Base-by-base conservation (phyloP, 2,329 filamentous ascomycete species). In the Penicillium sp. region DNA sequence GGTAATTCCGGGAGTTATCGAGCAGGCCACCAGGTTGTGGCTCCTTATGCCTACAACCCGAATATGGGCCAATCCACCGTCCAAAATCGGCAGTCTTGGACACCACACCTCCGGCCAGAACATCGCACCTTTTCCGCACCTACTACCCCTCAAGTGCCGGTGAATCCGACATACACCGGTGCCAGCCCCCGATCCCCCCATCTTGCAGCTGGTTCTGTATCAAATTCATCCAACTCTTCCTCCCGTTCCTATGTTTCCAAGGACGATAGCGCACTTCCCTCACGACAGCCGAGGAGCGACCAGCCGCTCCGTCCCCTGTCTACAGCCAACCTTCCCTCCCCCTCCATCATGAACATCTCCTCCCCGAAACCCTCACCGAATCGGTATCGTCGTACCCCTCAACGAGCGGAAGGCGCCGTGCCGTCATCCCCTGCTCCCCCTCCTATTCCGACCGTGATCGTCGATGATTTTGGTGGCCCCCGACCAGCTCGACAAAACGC, bases 31-130 rank as follows among this genome's bases (percentile, higher is more conserved):
- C 57, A 85, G 81, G 65, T 80, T 77, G 80, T 87, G 54, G 84
- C 88, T 64, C 85, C 85, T 8, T 90, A 89, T 69, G 84, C 85
- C 37, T 89, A 89, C 59, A 84, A 84, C n/a, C 83, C 85, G 22
- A 82, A 76, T 55, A 69, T 87, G 58, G 77, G 79, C 53, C 78
- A 75, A 53, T 50, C 62, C 37, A 45, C 61, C 39, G 72, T 77
- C 56, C 78, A 80, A 71, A 71, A 57, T 70, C 77, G 65, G 64
- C 78, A 66, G 69, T 77, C 60, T 70, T 77, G 41, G 72, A 74
- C 53, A 43, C 78, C 80, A 48, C 75, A 78, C 61, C 69, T 81
- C 54, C 75, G 77, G 48, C 71, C 76, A 55, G 80, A 83, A 55
- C 74, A 74, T 58, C 75, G 78, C 61, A 75, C 77, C 19, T 69